phyloP scores from a whole-genome alignment of 441 rosid genomes.

The Pelargonium citronellum region DNA sequence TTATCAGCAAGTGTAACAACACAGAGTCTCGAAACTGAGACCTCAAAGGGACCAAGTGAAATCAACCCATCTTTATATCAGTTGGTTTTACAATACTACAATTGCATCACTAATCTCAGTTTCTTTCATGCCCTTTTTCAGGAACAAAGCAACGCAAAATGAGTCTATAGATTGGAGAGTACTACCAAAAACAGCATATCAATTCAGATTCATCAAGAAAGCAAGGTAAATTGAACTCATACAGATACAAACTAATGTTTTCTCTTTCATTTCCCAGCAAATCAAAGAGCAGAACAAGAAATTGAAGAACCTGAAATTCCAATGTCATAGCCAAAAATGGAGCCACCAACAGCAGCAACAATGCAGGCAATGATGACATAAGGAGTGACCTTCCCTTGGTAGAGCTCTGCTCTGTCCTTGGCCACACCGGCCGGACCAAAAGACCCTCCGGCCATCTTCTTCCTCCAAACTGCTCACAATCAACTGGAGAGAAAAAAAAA shows the following conservation, averaged over 20 bases:
- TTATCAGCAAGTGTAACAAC: neutral
- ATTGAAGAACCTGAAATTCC: constrained; percentile 64
- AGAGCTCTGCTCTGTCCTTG: constrained; percentile 71
- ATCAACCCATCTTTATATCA: no score
- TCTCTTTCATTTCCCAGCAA: neutral
- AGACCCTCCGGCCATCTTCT: constrained; percentile 71
- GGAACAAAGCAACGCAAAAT: no score
- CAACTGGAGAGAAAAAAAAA: no score
- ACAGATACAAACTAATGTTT: neutral
- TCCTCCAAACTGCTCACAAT: neutral
- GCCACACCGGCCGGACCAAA: constrained; percentile 67
- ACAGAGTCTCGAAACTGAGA: no score
- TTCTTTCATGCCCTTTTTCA: no score
- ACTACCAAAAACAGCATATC: neutral
- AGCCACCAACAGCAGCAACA: constrained; percentile 77
- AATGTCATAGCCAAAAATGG: constrained; percentile 82
- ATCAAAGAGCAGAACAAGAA: neutral
- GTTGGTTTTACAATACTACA: no score
- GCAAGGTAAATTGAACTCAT: neutral
- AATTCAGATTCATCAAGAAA: neutral
- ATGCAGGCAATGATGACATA: constrained; percentile 61
- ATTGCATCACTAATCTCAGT: no score
- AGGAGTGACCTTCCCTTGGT: constrained; percentile 64
- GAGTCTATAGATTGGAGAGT: no score
- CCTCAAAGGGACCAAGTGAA: no score